A percentile compares a stretch with the other conserved stretches of the same genome.
Conservation (phyloP, 768 basidiomycete genomes). For the Lentinula lateritia region DNA sequence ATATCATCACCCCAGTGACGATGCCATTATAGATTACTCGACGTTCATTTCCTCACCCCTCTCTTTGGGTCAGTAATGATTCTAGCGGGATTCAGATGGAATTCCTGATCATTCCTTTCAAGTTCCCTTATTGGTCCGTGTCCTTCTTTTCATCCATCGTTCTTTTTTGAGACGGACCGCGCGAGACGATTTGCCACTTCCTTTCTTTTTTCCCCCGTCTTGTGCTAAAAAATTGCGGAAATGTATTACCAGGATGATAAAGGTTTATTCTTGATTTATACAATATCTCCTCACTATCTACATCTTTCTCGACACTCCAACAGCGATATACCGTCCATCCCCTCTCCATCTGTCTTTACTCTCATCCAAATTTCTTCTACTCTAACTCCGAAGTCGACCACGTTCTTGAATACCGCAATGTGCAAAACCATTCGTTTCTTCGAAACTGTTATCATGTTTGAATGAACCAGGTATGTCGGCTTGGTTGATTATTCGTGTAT, state of each 20-base stretch:
- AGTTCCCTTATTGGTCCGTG: background rate
- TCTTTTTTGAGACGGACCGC: background rate
- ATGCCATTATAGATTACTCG: slow-evolving; percentile 26
- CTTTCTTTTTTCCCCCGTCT: background rate
- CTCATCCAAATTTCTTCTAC: background rate
- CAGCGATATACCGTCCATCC: background rate
- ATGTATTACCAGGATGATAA: background rate
- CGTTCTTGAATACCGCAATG: background rate
- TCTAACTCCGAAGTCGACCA: background rate
- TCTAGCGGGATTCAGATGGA: background rate
- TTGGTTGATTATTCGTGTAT: background rate
- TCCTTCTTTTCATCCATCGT: background rate
- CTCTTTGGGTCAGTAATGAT: background rate
- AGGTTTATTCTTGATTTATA: background rate
- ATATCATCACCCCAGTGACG: background rate
- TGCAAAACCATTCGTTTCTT: background rate
- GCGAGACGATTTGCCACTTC: background rate
- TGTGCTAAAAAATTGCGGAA: background rate
- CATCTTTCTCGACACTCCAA: background rate
- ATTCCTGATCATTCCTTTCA: background rate
- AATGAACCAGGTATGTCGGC: background rate
- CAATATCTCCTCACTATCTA: background rate
- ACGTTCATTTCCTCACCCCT: slow-evolving; percentile 21
- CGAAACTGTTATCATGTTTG: background rate
- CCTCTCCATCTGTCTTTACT: background rate